Evolutionary conservation across 176 grass and related monocot species (phyloP).

Genomic region (Saccharum spontaneum): DNA sequence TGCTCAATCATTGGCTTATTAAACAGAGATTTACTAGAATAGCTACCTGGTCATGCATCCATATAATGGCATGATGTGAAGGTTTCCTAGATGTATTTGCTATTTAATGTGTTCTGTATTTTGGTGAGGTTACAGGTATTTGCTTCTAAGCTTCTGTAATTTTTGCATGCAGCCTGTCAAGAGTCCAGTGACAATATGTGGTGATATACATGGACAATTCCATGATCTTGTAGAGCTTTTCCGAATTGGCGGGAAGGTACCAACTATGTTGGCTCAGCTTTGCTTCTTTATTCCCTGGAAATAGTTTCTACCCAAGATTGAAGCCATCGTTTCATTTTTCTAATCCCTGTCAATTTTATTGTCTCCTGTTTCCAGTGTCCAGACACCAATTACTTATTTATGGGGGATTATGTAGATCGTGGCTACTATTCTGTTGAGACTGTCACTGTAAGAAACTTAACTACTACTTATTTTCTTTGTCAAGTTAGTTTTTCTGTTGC

Average conservation of each 20-base stretch:
- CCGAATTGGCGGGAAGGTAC: constrained; percentile 85
- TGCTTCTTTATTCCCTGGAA: not conserved
- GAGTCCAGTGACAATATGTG: constrained; percentile 93
- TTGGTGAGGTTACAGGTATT: not conserved
- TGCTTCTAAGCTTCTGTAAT: constrained; percentile 10
- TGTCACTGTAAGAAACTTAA: constrained; percentile 42
- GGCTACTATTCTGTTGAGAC: constrained; percentile 99
- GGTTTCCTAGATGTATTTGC: not conserved
- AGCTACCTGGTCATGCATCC: not conserved
- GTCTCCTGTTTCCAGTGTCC: constrained; percentile 64
- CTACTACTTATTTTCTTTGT: not conserved
- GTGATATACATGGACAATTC: constrained; percentile 98
- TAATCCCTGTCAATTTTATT: constrained; percentile 4
- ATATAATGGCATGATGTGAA: not conserved
- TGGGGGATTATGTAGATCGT: constrained; percentile 98
- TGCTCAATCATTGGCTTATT: not conserved
- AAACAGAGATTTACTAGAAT: not conserved
- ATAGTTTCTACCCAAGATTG: not conserved
- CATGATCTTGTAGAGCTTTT: constrained; percentile 95
- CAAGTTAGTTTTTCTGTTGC: not conserved
- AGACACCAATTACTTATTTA: constrained; percentile 99
- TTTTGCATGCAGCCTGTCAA: constrained; percentile 73
- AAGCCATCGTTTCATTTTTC: not conserved
- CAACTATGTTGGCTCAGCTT: not conserved
- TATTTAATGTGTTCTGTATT: not conserved